These are phyloP conservation scores for Crassisporium funariophilum DNA, from an alignment of 768 basidiomycete species.

Conservation along the genomic window DNA sequence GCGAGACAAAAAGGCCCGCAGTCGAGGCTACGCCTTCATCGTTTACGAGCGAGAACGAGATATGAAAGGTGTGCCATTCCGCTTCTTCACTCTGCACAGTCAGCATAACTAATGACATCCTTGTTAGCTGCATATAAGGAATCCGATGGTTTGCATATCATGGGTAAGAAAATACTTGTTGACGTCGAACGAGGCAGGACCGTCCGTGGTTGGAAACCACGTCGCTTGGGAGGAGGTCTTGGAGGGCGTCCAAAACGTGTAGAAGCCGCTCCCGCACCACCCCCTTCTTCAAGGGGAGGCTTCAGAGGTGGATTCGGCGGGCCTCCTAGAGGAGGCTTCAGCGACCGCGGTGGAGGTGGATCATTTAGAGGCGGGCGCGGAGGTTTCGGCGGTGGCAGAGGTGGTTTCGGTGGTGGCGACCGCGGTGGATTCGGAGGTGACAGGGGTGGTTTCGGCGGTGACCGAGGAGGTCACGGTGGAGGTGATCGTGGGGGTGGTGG, in stretches of 20 bases:
- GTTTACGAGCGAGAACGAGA: conserved; percentile 98
- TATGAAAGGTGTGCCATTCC: conserved; percentile 83
- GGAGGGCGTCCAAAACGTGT: conserved; percentile 94
- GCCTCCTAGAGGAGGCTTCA: conserved; percentile 47
- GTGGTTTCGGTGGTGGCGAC: conserved; percentile 54
- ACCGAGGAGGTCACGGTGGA: conserved; percentile 39
- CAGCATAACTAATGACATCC: conserved; percentile 15
- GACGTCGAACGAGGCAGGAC: conserved; percentile 98
- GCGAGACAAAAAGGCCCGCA: conserved; percentile 84
- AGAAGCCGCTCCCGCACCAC: conserved; percentile 39
- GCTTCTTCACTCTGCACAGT: conserved; percentile 13
- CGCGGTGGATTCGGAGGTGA: conserved; percentile 40
- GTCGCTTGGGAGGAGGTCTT: conserved; percentile 95
- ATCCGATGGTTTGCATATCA: conserved; percentile 94
- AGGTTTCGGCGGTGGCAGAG: conserved; percentile 49
- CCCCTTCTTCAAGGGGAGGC: conserved; percentile 41
- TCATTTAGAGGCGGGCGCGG: conserved; percentile 43
- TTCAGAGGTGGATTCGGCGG: conserved; percentile 46
- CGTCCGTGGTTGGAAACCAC: conserved; percentile 98
- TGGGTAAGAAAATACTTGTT: conserved; percentile 94
- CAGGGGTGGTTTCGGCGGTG: conserved; percentile 46
- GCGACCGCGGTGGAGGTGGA: conserved; percentile 38
- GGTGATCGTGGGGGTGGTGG: conserved; percentile 44
- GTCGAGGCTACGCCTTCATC: conserved; percentile 93
- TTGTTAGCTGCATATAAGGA: conserved; percentile 91